Evolutionary conservation across 306 rosid species (phyloP).

Genomic region (Parietaria judaica): DNA sequence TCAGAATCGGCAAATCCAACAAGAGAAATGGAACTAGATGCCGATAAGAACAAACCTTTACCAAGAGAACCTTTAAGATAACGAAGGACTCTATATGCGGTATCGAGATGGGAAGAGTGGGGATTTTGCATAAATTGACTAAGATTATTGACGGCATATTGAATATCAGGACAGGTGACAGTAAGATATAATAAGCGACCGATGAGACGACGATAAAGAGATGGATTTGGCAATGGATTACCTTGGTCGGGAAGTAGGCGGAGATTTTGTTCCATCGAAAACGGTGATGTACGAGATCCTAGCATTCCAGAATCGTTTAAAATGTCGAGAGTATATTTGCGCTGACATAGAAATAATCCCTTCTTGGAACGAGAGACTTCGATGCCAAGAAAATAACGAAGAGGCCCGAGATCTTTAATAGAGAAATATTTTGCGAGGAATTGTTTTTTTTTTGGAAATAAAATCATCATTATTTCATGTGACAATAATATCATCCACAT

Average conservation of each 20-base stretch:
- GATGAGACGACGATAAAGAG: too few relatives aligned
- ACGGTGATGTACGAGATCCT: neutral
- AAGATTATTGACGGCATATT: too few relatives aligned
- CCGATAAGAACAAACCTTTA: too few relatives aligned
- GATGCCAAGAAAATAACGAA: neutral
- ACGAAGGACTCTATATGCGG: neutral
- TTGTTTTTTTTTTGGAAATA: neutral
- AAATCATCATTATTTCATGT: neutral
- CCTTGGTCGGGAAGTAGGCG: neutral
- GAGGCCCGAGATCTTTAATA: neutral
- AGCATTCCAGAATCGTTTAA: neutral
- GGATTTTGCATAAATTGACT: too few relatives aligned
- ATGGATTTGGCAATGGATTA: neutral
- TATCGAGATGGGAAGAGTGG: neutral
- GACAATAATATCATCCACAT: neutral
- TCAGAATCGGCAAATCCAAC: too few relatives aligned
- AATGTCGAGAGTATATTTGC: slow-evolving; percentile 11
- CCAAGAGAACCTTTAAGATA: too few relatives aligned
- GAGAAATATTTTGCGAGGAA: neutral
- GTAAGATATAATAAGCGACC: too few relatives aligned
- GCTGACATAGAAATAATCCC: neutral
- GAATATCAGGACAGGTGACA: too few relatives aligned
- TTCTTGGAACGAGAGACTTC: neutral
- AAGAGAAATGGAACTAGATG: too few relatives aligned
- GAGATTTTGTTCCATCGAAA: slow-evolving; percentile 6